Evolutionary conservation across 352 stramenopile genomes (phyloP).

Genomic region (Thraustochytrium sp.): DNA sequence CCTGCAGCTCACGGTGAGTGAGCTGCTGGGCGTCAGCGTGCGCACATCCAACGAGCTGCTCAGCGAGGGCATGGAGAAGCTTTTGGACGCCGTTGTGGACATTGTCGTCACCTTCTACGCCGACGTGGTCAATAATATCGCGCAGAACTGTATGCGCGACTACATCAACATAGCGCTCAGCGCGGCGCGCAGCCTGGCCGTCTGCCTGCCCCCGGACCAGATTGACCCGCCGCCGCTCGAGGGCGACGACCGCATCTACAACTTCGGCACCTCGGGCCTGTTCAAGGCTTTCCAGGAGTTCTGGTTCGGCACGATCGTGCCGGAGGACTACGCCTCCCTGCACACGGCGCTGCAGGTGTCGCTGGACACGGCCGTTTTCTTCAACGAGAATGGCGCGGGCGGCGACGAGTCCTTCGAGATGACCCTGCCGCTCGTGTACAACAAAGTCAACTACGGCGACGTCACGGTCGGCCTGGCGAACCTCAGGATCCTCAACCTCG

Average conservation of each 20-base stretch:
- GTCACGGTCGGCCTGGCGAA: not conserved
- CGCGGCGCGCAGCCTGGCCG: too few relatives aligned
- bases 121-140: not conserved
- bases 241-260: not conserved
- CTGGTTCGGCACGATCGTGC: not conserved
- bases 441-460: constrained; percentile 11
- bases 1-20: not conserved
- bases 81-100: not conserved
- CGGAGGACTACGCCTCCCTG: not conserved
- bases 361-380: not conserved
- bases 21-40: not conserved
- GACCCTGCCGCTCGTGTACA: constrained; percentile 12
- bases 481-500: not conserved
- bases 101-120: not conserved
- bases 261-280: not conserved
- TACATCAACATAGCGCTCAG: too few relatives aligned
- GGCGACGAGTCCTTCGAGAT: not conserved
- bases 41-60: not conserved
- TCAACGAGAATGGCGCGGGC: not conserved
- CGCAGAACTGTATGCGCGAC: not conserved
- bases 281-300: not conserved
- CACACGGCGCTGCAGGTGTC: not conserved
- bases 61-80: not conserved
- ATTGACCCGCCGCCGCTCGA: not conserved
- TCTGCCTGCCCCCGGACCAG: not conserved